Base-by-base conservation (phyloP, 805 yeast genomes). In the Debaryomyces maramus region DNA sequence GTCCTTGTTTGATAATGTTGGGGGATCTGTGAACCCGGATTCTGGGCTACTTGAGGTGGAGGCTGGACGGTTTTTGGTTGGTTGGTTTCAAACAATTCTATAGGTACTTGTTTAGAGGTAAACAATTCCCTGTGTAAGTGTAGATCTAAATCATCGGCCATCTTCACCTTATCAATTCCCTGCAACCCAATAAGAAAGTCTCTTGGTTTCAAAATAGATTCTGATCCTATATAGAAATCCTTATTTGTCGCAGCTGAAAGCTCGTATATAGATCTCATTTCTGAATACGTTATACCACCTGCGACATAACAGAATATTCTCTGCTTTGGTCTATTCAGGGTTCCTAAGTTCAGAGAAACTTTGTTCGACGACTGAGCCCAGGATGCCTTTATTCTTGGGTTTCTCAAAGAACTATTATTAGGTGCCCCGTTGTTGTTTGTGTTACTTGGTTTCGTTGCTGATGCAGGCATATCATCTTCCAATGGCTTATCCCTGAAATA, bases 271-370 rank as follows among this genome's bases (percentile, higher is more conserved):
- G 87, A 75, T 46, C 91, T 76, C 20, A 85, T 66, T 60, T 93
- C 99, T 2, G 90, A 77, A 48, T 83, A 78, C 0, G 98, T 88
- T 15, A 86, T 63, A 6, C 98, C 99, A 16, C 99, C 99, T 2
- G 95, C 84, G 19, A 88, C 76, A 55, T 81, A 93, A 41, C 89
- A 78, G 48, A 90, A 77, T 6, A 90, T 70, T 36, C 93, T 70
- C 55, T 88, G 96, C 48, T 80, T 63, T 16, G 62, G 52, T n/a
- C 56, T 46, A 5, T 51, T 19, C 13, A 21, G 13, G 8, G 27
- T 6, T 7, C 10, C 22, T 8, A 31, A 21, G 23, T 32, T 39
- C 32, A 38, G 41, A 4, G 45, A 35, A 2, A 49, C 34, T 23
- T 45, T 52, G 32, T 36, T 58, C 3, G 67, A 54, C 3, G 61